Evolutionary conservation across 331 rosid genomes (phyloP).

Genomic region (Rosa hybrid): DNA sequence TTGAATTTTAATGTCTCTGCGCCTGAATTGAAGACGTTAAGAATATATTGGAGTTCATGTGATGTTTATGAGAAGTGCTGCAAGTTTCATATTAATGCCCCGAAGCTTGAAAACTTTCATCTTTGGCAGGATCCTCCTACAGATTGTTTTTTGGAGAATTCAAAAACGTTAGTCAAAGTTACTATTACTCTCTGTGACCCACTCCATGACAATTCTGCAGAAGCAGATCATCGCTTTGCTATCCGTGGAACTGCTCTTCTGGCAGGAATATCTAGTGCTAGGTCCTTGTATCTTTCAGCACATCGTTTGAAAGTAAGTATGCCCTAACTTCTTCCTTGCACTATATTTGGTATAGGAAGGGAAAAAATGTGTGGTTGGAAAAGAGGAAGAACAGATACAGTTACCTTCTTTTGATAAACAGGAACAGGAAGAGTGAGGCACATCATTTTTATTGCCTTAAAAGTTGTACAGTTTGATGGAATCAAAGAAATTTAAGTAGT

Average conservation of each 20-base stretch:
- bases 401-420: not conserved
- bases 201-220: not conserved
- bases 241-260: not conserved
- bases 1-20: not conserved
- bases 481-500: not conserved
- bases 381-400: not conserved
- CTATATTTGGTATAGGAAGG: not conserved
- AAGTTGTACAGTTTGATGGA: not conserved
- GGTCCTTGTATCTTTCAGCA: not conserved
- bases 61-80: not conserved
- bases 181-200: not conserved
- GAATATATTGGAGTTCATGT: not conserved
- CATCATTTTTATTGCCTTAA: not conserved
- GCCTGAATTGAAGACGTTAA: not conserved
- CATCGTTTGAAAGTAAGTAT: slow-evolving; percentile 8
- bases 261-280: not conserved
- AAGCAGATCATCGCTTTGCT: too few species aligned
- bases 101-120: slow-evolving; percentile 1
- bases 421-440: not conserved
- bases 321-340: not conserved
- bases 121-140: not conserved
- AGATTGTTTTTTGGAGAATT: not conserved
- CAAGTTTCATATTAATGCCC: not conserved
- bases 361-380: not conserved
- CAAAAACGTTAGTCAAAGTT: not conserved